phyloP scores from a whole-genome alignment of 768 basidiomycete genomes.

The Phanerochaete sordida region DNA sequence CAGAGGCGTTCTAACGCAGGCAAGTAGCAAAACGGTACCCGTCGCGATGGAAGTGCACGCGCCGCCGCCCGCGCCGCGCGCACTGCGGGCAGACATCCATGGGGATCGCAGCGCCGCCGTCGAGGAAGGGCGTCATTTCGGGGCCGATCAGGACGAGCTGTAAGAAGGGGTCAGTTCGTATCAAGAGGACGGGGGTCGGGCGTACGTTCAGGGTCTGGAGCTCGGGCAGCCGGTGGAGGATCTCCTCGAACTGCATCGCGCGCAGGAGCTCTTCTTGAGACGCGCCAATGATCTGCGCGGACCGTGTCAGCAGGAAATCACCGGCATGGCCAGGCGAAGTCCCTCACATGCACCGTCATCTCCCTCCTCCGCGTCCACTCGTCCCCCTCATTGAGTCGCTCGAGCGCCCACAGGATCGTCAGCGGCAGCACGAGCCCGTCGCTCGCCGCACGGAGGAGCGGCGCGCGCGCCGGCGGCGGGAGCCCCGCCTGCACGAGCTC shows the following conservation, averaged over 20 bases:
- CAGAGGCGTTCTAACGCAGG: background rate
- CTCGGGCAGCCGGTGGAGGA: background rate
- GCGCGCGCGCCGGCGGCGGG: background rate
- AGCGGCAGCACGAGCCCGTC: background rate
- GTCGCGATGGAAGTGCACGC: background rate
- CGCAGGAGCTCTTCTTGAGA: background rate
- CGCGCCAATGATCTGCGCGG: background rate
- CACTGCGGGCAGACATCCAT: background rate
- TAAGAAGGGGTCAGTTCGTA: background rate
- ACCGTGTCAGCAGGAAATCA: background rate
- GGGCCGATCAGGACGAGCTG: background rate
- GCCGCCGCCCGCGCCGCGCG: background rate
- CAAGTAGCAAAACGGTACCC: background rate
- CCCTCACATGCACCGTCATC: background rate
- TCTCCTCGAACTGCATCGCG: background rate
- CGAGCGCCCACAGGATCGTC: background rate
- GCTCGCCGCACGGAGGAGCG: background rate
- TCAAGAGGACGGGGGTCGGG: background rate
- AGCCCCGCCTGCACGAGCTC: background rate
- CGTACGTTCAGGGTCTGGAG: background rate
- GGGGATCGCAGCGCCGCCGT: background rate
- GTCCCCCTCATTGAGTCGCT: background rate
- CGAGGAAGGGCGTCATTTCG: background rate
- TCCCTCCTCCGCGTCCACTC: background rate
- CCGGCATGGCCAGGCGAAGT: background rate